phyloP scores from a whole-genome alignment of 2,329 filamentous ascomycete genomes.

The Plenodomus biglobosus region DNA sequence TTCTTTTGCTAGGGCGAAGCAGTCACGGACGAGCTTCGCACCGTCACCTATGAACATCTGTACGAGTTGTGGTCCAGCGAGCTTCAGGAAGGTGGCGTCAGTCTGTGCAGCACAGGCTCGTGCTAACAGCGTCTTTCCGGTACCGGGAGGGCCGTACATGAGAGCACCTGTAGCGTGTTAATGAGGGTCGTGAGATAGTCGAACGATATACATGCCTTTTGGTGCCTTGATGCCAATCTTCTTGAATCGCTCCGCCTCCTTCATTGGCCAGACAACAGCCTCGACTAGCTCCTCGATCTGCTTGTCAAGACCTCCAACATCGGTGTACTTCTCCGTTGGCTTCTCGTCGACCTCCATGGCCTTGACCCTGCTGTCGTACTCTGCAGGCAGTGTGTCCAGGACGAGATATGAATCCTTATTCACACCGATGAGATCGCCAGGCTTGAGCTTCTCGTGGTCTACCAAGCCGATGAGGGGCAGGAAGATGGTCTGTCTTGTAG shows the following conservation, averaged over 20 bases:
- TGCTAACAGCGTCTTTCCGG: slow-evolving; percentile 87
- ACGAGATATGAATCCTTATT: slow-evolving; percentile 99
- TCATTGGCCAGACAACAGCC: slow-evolving; percentile 99
- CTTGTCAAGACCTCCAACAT: slow-evolving; percentile 96
- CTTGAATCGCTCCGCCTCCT: slow-evolving; percentile 98
- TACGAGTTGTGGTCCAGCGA: slow-evolving; percentile 94
- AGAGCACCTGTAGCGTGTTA: slow-evolving; percentile 65
- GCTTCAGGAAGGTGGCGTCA: slow-evolving; percentile 97
- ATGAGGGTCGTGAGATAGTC: background rate
- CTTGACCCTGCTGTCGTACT: slow-evolving; percentile 98
- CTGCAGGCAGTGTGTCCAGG: slow-evolving; percentile 91
- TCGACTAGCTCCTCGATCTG: slow-evolving; percentile 99
- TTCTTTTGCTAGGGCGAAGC: slow-evolving; percentile 96
- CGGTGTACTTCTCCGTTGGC: slow-evolving; percentile 97
- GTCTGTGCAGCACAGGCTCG: slow-evolving; percentile 97
- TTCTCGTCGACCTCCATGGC: slow-evolving; percentile 99
- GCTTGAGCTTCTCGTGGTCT: slow-evolving; percentile 92
- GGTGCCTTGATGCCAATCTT: slow-evolving; percentile 99
- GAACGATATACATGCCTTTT: slow-evolving; percentile 67
- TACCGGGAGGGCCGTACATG: slow-evolving; percentile 95
- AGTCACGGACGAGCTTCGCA: slow-evolving; percentile 95
- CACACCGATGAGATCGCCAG: slow-evolving; percentile 93
- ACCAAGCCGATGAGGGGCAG: slow-evolving; percentile 95
- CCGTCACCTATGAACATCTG: slow-evolving; percentile 99
- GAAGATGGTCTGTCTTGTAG: slow-evolving; percentile 97